Evolutionary conservation across 2,329 filamentous ascomycete genomes (phyloP), one percentile per base, ranked within the genome.

Genomic region (Thelonectria rubi): DNA sequence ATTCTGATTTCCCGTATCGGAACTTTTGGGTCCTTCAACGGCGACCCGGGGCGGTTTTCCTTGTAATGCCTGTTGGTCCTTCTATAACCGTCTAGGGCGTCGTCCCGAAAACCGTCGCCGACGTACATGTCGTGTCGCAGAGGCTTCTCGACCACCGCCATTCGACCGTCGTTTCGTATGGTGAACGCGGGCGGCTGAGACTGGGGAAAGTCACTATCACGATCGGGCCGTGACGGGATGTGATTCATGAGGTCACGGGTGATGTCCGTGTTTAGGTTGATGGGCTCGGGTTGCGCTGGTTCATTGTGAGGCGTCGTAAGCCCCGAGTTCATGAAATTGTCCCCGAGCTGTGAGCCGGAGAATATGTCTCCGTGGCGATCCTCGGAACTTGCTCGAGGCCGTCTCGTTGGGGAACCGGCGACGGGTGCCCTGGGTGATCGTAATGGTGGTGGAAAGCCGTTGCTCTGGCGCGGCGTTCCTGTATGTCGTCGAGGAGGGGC

Each of bases 241-340:
- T 60, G 61, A 61, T 64, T 71, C 57, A 60, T 66, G 39, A 72
- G 69, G 46, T 71, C 69, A 15, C 64, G 68, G 55, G 68, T 58
- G 51, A 72, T 58, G 50, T 71, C 69, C 11, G 65, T 65, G 18
- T 53, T 62, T 10, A 72, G 67, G 42, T 68, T 60, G 45, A 72
- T 52, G 20, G 60, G 60, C 14, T 66, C 70, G 6, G 65, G 60
- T 12, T 66, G 70, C 6, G 65, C 69, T 17, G 64, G 71, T 49
- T 77, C 76, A 30, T 75, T 76, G 15, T 69, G 71, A 14, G 77
- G 77, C 14, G 77, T 78, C 11, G 77, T 77, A 5, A 77, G 64
- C 7, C 76, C 74, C 26, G 77, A 79, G 18, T 75, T 72, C 76
- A 79, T 77, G 42, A 79, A 79, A 47, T 72, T 73, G 10, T 79